Evolutionary conservation across 306 rosid genomes (phyloP).

Genomic region (Vigna reflexopilosa): DNA sequence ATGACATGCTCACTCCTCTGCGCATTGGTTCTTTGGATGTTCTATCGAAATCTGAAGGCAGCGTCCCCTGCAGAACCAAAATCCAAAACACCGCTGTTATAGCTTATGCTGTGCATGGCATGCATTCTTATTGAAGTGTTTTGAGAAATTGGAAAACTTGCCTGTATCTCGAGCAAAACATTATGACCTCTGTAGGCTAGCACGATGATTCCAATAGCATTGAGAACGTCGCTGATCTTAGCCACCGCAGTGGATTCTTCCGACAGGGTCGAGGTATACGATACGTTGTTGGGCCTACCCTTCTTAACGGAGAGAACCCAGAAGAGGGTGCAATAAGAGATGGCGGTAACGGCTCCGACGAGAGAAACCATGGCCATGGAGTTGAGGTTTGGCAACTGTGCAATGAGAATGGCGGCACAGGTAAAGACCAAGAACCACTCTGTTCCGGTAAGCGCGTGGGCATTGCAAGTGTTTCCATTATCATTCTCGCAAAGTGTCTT

Average conservation of each 20-base stretch:
- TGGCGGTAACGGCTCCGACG: constrained; percentile 51
- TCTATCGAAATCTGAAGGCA: constrained; percentile 56
- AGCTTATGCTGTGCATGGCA: too few species aligned
- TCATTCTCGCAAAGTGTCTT: constrained; percentile 42
- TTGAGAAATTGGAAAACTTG: not conserved
- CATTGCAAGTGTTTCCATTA: constrained; percentile 35
- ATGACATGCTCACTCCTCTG: constrained; percentile 59
- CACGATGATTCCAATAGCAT: constrained; percentile 63
- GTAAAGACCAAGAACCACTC: constrained; percentile 69
- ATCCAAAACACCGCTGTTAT: too few species aligned
- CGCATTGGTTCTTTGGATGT: constrained; percentile 57
- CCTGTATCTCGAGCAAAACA: constrained; percentile 81
- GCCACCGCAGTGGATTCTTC: not conserved
- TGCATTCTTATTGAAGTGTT: too few species aligned
- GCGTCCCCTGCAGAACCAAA: constrained; percentile 62
- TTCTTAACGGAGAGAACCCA: constrained; percentile 63
- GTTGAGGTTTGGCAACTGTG: constrained; percentile 70
- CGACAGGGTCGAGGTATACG: constrained; percentile 30
- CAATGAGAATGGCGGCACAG: constrained; percentile 56
- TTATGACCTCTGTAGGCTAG: constrained; percentile 77
- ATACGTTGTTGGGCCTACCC: constrained; percentile 48
- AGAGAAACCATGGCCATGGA: constrained; percentile 63
- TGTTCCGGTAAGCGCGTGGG: constrained; percentile 36
- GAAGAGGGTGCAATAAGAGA: constrained; percentile 53
- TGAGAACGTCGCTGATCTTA: constrained; percentile 41